Percentiles rank a stretch among this genome's conserved stretches.
Evolutionary conservation across 202 grass and related monocot species (phyloP).

Genomic region (Bolboschoenoplectus hybrid): DNA sequence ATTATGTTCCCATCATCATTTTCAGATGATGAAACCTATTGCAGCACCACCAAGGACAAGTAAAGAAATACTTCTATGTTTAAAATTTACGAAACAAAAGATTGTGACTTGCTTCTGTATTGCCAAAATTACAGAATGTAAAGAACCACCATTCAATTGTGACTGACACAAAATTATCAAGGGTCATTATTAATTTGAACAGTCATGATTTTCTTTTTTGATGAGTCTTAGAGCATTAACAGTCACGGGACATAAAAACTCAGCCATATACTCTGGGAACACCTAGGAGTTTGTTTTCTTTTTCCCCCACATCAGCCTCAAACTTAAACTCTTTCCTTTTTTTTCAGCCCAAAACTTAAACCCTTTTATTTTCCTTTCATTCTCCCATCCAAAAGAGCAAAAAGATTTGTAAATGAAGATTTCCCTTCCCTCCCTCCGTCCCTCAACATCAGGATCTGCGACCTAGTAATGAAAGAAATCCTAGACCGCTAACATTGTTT

Average conservation of each 20-base stretch:
- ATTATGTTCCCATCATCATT: slow-evolving; percentile 1
- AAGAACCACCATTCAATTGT: slow-evolving; percentile 18
- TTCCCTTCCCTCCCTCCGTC: background rate
- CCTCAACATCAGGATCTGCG: slow-evolving; percentile 21
- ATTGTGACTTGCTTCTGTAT: background rate
- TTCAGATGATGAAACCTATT: background rate
- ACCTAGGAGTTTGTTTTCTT: background rate
- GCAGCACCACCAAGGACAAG: background rate
- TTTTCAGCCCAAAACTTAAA: background rate
- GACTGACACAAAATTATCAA: background rate
- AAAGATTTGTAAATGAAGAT: background rate
- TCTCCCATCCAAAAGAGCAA: background rate
- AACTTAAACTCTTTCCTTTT: background rate
- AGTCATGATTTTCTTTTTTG: slow-evolving; percentile 7
- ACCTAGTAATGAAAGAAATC: slow-evolving; percentile 1
- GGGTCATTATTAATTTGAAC: background rate
- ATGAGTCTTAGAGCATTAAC: background rate
- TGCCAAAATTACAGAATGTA: background rate
- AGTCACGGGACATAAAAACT: background rate
- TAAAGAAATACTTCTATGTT: background rate
- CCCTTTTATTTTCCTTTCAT: background rate
- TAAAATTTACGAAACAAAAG: background rate
- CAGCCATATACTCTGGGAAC: background rate
- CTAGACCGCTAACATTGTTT: background rate
- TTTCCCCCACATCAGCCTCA: background rate